Evolutionary conservation across 495 filamentous ascomycete genomes (phyloP).

Genomic region (Talaromyces trachyspermus): DNA sequence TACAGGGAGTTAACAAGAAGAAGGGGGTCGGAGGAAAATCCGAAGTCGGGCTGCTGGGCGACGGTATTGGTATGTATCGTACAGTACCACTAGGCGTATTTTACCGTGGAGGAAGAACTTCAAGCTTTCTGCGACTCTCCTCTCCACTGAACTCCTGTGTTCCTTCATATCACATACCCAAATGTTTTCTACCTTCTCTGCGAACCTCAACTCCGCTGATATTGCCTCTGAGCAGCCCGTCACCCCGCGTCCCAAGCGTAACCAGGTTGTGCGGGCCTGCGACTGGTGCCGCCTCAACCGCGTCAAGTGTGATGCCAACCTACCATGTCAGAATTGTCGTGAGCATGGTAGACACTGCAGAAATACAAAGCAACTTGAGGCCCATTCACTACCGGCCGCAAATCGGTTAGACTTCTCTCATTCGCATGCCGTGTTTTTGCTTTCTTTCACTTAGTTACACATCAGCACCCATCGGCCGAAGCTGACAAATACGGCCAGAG

Average conservation of each 20-base stretch:
- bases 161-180: slow-evolving; percentile 17
- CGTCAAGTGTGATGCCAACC: slow-evolving; percentile 32
- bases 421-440: no score
- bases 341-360: slow-evolving; percentile 27
- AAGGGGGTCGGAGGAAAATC: no score
- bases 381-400: slow-evolving; percentile 18
- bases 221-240: background rate
- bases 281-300: slow-evolving; percentile 37
- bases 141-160: no score
- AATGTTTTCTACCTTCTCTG: slow-evolving; percentile 6
- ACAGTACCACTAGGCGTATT: no score
- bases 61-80: no score
- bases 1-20: no score
- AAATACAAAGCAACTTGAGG: slow-evolving; percentile 26
- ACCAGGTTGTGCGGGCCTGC: slow-evolving; percentile 34
- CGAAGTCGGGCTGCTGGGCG: no score
- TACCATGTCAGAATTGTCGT: slow-evolving; percentile 35
- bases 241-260: slow-evolving; percentile 23
- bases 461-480: no score
- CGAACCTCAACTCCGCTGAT: background rate
- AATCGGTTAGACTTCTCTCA: slow-evolving; percentile 14
- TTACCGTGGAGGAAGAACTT: no score
- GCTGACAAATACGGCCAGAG: slow-evolving; percentile 16
- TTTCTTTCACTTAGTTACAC: no score
- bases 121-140: no score